Evolutionary conservation across 768 basidiomycete genomes (phyloP).

Genomic region (Calocybe gangraenosa): DNA sequence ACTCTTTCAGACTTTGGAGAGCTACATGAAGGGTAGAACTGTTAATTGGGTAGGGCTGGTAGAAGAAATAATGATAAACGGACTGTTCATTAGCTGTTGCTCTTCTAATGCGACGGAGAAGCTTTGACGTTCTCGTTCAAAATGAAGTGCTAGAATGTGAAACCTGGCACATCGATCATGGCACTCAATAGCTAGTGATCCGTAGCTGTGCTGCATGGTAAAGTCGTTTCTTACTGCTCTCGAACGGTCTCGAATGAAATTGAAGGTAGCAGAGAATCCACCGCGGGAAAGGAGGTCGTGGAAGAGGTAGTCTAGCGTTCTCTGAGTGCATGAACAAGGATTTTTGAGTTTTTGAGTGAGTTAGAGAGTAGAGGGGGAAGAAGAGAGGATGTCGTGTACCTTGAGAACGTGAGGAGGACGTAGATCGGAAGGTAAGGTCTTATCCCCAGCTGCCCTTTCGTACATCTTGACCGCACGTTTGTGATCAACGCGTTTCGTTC

Average conservation of each 20-base stretch:
- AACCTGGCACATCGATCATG: conserved; percentile 93
- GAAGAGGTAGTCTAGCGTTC: conserved; percentile 91
- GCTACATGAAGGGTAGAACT: conserved; percentile 40
- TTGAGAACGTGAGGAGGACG: conserved; percentile 83
- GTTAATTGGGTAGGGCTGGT: not conserved
- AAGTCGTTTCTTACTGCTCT: conserved; percentile 91
- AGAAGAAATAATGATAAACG: conserved; percentile 23
- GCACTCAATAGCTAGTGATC: conserved; percentile 76
- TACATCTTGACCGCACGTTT: conserved; percentile 90
- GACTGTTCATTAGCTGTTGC: conserved; percentile 90
- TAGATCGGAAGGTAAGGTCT: conserved; percentile 86
- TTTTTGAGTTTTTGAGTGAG: no score
- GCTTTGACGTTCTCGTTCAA: conserved; percentile 48
- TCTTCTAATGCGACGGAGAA: conserved; percentile 75
- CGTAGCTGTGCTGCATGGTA: conserved; percentile 84
- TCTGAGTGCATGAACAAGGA: no score
- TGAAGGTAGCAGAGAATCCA: conserved; percentile 66
- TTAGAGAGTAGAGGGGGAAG: conserved; percentile 2
- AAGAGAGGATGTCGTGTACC: conserved; percentile 32
- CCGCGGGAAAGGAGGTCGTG: conserved; percentile 68
- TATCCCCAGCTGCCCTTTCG: conserved; percentile 91
- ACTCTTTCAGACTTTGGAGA: conserved; percentile 88
- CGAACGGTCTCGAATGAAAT: conserved; percentile 90
- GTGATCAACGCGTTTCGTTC: conserved; percentile 84
- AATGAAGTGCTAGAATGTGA: conserved; percentile 82